Percentiles rank a stretch among this genome's conserved stretches.
Evolutionary conservation across 1,139 yeast species (phyloP).

Genomic region (Geotrichum siamense): DNA sequence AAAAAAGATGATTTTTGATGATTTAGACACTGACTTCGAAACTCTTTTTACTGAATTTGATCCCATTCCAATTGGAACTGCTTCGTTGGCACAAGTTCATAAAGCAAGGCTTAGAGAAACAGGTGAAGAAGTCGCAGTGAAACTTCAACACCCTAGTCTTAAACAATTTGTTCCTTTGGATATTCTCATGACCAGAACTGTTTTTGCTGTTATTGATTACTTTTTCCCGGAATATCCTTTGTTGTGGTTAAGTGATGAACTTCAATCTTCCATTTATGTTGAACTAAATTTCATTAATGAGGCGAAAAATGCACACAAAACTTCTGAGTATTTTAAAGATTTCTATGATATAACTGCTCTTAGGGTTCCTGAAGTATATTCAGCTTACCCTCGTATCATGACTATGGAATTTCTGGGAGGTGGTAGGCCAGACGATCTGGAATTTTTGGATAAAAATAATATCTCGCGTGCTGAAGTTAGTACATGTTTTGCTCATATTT

Average conservation of each 20-base stretch:
- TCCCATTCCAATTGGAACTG: constrained; percentile 81
- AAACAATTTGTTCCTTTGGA: constrained; percentile 88
- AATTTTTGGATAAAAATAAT: constrained; percentile 51
- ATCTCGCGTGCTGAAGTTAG: constrained; percentile 77
- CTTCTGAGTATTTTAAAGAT: constrained; percentile 57
- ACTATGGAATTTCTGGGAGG: constrained; percentile 86
- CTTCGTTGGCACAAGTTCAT: constrained; percentile 95
- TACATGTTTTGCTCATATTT: constrained; percentile 77
- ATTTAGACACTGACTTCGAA: constrained; percentile 54
- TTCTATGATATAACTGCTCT: constrained; percentile 61
- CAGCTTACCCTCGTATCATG: constrained; percentile 62
- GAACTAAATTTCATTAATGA: constrained; percentile 86
- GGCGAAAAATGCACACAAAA: constrained; percentile 67
- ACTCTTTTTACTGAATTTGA: constrained; percentile 65
- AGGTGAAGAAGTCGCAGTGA: constrained; percentile 82
- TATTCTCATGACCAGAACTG: constrained; percentile 65
- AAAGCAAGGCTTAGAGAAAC: constrained; percentile 53
- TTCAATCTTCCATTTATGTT: constrained; percentile 75
- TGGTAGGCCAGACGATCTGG: constrained; percentile 68
- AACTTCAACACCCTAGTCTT: constrained; percentile 87
- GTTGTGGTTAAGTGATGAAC: constrained; percentile 89
- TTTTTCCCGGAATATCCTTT: constrained; percentile 91
- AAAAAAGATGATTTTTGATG: constrained; percentile 54
- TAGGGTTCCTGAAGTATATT: constrained; percentile 63
- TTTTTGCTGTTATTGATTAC: constrained; percentile 64